phyloP scores from a whole-genome alignment of 169 alveolate genomes.

The Plasmodium falciparum region DNA sequence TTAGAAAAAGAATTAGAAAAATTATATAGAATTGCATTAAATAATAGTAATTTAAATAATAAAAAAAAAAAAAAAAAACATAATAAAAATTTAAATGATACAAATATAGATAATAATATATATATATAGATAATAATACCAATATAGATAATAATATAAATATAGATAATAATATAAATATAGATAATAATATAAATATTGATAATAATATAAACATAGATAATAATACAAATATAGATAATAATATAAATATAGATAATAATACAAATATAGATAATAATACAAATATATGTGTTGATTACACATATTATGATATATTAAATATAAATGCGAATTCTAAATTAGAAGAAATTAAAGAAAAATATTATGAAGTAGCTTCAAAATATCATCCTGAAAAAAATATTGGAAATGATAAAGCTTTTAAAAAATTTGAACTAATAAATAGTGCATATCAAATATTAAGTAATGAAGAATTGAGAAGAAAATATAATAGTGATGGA shows the following conservation, averaged over 20 bases:
- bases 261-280: too few species aligned
- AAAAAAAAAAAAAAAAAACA: neutral
- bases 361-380: conserved; percentile 93
- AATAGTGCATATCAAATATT: conserved; percentile 86
- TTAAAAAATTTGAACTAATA: conserved; percentile 80
- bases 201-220: neutral
- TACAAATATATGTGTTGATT: conserved; percentile 68
- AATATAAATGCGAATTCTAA: conserved; percentile 84
- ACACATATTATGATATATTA: conserved; percentile 79
- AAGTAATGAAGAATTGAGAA: conserved; percentile 77
- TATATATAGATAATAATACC: neutral
- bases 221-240: neutral
- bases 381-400: conserved; percentile 96
- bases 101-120: neutral
- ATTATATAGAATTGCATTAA: neutral
- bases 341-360: conserved; percentile 90
- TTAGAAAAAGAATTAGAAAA: conserved; percentile 41
- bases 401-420: conserved; percentile 79
- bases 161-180: neutral
- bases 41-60: neutral
- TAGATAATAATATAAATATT: neutral
- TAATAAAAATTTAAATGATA: neutral
- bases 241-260: neutral
- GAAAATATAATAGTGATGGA: conserved; percentile 78
- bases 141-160: neutral